Percentiles rank a stretch among this genome's conserved stretches.
These are phyloP conservation scores for Ceriops decandra DNA, from an alignment of 345 rosid species.

Conservation along the genomic window DNA sequence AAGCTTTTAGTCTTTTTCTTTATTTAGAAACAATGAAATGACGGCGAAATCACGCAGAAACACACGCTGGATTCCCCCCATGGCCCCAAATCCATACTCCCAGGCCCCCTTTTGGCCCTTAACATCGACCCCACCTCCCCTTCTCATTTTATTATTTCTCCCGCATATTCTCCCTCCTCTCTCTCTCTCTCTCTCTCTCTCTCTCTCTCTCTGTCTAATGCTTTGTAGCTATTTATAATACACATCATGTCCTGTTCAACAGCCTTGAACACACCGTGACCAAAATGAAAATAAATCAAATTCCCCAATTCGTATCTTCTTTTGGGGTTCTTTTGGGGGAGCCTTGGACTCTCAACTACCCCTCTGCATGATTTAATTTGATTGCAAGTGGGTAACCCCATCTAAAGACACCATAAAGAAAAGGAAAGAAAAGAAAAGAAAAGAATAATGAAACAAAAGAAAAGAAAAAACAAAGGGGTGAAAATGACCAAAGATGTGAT, in stretches of 20 bases:
- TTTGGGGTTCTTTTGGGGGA: constrained; percentile 1
- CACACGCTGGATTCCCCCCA: background rate
- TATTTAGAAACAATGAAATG: constrained; percentile 31
- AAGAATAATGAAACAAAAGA: background rate
- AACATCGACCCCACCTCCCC: background rate
- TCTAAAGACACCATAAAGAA: constrained; percentile 22
- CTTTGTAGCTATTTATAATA: constrained; percentile 8
- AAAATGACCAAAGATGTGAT: background rate
- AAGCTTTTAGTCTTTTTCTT: constrained; percentile 11
- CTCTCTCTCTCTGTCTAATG: background rate
- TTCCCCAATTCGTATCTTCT: background rate
- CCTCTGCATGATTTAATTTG: constrained; percentile 3
- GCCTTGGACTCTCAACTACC: constrained; percentile 27
- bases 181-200: background rate
- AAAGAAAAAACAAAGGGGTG: background rate
- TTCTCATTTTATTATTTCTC: constrained; percentile 1
- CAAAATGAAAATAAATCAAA: background rate
- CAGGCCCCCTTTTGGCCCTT: background rate
- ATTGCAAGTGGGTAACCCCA: constrained; percentile 24
- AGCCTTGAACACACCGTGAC: background rate
- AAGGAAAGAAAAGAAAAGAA: background rate
- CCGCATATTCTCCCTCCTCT: background rate
- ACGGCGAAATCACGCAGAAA: constrained; percentile 17
- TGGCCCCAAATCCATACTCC: background rate
- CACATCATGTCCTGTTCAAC: constrained; percentile 11